These are phyloP conservation scores for Fraxinus paxiana DNA, from an alignment of 305 asterid genomes.

Conservation along the genomic window DNA sequence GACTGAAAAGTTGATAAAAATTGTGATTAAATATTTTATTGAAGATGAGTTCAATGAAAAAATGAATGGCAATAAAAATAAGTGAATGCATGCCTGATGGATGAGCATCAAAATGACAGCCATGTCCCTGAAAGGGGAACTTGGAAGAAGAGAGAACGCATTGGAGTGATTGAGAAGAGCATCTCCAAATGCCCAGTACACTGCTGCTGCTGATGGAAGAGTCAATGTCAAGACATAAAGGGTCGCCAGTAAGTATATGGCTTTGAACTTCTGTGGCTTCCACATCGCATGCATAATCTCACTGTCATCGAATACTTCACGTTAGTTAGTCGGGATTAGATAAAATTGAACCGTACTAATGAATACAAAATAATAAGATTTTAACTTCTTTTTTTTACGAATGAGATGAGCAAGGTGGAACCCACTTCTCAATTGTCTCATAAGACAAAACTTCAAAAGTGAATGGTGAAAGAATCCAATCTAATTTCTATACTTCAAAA, in stretches of 20 bases:
- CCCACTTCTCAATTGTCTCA: not conserved
- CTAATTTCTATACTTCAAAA: constrained; percentile 14
- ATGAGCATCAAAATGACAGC: constrained; percentile 55
- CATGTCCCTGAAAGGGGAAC: constrained; percentile 36
- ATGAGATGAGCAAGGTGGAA: not conserved
- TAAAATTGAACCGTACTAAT: not conserved
- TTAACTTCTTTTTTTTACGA: not conserved
- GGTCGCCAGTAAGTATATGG: constrained; percentile 35
- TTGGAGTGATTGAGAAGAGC: constrained; percentile 48
- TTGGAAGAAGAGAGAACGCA: constrained; percentile 47
- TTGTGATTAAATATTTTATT: not conserved
- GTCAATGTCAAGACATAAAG: constrained; percentile 38
- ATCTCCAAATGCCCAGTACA: constrained; percentile 58
- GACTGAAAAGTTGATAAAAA: not conserved
- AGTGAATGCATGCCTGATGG: constrained; percentile 34
- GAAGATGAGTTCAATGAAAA: too few relatives aligned
- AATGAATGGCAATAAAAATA: not conserved
- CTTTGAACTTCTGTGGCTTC: constrained; percentile 47
- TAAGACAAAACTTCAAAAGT: not conserved
- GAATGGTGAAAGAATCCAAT: not conserved
- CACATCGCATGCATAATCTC: constrained; percentile 47
- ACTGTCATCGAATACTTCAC: constrained; percentile 14
- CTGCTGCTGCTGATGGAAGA: constrained; percentile 43
- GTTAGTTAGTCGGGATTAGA: not conserved
- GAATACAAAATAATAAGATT: not conserved